Evolutionary conservation across 2,329 filamentous ascomycete genomes (phyloP), one percentile per base, ranked within the genome.

Genomic region (Trichoderma aggressivum): DNA sequence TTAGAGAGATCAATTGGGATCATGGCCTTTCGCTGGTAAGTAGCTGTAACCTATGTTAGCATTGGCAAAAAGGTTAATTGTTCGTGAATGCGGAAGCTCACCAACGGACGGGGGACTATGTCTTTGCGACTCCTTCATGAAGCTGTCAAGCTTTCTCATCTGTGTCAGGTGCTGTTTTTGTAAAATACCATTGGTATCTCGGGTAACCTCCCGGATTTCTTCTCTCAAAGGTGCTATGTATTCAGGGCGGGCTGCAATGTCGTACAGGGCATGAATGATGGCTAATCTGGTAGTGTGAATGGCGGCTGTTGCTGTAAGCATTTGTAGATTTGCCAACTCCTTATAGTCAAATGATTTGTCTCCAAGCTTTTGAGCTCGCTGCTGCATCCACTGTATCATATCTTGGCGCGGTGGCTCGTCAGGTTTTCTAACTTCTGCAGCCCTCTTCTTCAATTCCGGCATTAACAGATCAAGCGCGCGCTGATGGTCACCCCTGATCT

Each of bases 71-170:
- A 5, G 11, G 2, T 24, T 18, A 14, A 8, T 24, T 4, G 7
- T 5, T 6, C 2, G 1, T 16, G 3, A 3, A 2, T 18, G 6
- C 0, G 56, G 7, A 16, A 60, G 3, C 58, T 60, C 21, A 60
- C 58, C 58, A 6, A 60, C 58, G 1, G 58, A 60, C 0, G 58
- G 58, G 0, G 58, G 58, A 16, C n/a, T 24, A 21, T 60, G 58
- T 36, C 58, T 60, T 39, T 60, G 58, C 8, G 58, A 60, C 74
- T 85, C 84, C 73, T 82, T 83, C 78, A 85, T 84, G 75, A 85
- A 85, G 73, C 83, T 85, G 75, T 85, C 84, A 75, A 85, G 74
- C 77, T 84, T 85, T 75, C 81, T 81, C 55, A 85, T 77, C 73
- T 80, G 32, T 6, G 36, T 70, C 7, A 70, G 16, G 26, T 61